Conservation (phyloP, 768 basidiomycete species). For the Collybia mongolica region DNA sequence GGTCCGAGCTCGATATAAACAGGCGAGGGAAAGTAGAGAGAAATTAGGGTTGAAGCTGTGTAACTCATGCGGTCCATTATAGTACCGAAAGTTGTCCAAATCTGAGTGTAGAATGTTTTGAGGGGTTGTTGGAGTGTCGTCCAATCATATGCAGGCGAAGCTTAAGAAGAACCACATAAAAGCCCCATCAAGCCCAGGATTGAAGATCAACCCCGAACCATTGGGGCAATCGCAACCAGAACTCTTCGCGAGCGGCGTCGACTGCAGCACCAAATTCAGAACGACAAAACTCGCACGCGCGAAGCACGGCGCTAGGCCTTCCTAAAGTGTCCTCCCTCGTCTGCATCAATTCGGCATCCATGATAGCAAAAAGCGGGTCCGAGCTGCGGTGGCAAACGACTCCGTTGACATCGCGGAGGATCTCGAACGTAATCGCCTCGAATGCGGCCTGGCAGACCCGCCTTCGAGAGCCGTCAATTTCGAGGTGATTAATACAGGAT, state of each 20-base stretch:
- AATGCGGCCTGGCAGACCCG: constrained; percentile 70
- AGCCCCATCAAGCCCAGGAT: constrained; percentile 22
- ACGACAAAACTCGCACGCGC: constrained; percentile 65
- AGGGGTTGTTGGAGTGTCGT: no score
- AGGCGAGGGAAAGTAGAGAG: constrained; percentile 5
- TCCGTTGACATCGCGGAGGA: constrained; percentile 72
- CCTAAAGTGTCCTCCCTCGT: constrained; percentile 47
- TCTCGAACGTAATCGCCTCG: constrained; percentile 72
- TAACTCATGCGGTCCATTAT: neutral
- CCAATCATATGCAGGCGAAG: neutral
- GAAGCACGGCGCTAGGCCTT: constrained; percentile 40
- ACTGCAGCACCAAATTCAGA: constrained; percentile 61
- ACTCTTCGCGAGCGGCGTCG: constrained; percentile 55
- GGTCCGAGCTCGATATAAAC: constrained; percentile 6
- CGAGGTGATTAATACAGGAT: constrained; percentile 49
- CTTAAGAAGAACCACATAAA: constrained; percentile 3
- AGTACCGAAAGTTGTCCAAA: neutral
- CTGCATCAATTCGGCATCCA: constrained; percentile 67
- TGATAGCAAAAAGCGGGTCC: constrained; percentile 70
- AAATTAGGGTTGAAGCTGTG: neutral
- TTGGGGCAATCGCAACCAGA: constrained; percentile 61
- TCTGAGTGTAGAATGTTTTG: neutral
- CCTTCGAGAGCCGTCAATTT: constrained; percentile 40
- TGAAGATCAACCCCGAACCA: constrained; percentile 60
- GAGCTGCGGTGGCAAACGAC: constrained; percentile 62